Percentiles rank a stretch among this genome's conserved stretches.
Conservation (phyloP, 345 rosid species). For the Euphorbia pulcherrima region DNA sequence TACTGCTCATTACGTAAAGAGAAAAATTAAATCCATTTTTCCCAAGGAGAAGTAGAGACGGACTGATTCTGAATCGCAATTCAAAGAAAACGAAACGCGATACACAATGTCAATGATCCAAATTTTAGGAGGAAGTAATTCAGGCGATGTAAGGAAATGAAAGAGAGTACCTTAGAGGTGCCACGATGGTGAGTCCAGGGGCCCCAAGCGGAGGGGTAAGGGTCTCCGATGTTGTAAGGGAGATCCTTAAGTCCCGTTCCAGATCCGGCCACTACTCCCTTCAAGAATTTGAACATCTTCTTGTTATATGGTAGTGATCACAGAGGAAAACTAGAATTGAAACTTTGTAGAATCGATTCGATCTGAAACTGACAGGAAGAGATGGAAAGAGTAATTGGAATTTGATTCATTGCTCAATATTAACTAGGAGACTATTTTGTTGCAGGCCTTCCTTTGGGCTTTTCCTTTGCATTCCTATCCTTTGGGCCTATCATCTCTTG, state of each 20-base stretch:
- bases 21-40: background rate
- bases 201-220: conserved; percentile 89
- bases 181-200: conserved; percentile 94
- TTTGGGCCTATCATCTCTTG: too few species aligned
- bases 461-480: too few species aligned
- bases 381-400: too few species aligned
- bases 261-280: conserved; percentile 93
- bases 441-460: too few species aligned
- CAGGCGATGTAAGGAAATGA: too few species aligned
- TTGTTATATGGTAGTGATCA: background rate
- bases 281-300: conserved; percentile 77
- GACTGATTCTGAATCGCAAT: background rate
- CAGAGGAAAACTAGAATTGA: background rate
- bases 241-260: conserved; percentile 93
- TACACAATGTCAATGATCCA: too few species aligned
- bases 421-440: too few species aligned
- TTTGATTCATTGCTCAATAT: too few species aligned
- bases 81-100: background rate
- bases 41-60: too few species aligned
- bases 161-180: conserved; percentile 60
- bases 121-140: too few species aligned
- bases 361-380: background rate
- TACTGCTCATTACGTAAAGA: background rate
- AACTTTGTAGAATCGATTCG: background rate
- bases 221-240: conserved; percentile 87